These are phyloP conservation scores for Coleophoma eucalyptorum DNA, from an alignment of 2,329 filamentous ascomycete genomes.

Conservation along the genomic window DNA sequence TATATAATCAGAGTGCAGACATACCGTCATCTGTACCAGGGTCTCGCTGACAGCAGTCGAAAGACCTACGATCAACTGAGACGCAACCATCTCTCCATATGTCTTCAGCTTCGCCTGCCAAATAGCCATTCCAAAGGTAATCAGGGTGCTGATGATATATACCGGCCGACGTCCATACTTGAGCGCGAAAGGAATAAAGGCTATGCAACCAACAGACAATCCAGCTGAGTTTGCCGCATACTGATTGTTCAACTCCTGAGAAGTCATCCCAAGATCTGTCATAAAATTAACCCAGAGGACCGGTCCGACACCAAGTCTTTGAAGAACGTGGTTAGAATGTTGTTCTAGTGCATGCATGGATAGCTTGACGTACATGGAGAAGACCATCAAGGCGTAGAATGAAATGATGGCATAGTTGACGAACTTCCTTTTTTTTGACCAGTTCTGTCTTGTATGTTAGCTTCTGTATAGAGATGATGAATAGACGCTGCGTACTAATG, in stretches of 20 bases:
- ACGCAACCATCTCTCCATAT: constrained; percentile 36
- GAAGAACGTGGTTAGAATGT: not conserved
- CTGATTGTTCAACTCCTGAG: constrained; percentile 36
- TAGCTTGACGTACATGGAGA: constrained; percentile 17
- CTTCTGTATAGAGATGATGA: not conserved
- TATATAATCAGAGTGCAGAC: not conserved
- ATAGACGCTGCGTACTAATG: not conserved
- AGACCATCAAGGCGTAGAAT: constrained; percentile 38
- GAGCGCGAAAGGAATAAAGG: constrained; percentile 40
- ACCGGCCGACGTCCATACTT: constrained; percentile 42
- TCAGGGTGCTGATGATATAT: constrained; percentile 36
- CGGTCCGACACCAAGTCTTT: not conserved
- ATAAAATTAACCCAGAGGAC: not conserved
- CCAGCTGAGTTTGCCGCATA: constrained; percentile 39
- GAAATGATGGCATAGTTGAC: constrained; percentile 36
- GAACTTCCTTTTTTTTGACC: constrained; percentile 35
- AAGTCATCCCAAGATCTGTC: constrained; percentile 31
- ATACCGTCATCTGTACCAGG: constrained; percentile 40
- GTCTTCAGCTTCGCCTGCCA: constrained; percentile 41
- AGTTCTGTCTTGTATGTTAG: constrained; percentile 28
- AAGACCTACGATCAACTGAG: constrained; percentile 39
- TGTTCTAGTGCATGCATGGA: not conserved
- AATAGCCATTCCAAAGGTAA: constrained; percentile 31
- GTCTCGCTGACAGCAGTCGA: constrained; percentile 38
- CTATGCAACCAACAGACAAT: constrained; percentile 35